Conservation (phyloP, 1,139 yeast species). For the Candida pseudoviswanathii region DNA sequence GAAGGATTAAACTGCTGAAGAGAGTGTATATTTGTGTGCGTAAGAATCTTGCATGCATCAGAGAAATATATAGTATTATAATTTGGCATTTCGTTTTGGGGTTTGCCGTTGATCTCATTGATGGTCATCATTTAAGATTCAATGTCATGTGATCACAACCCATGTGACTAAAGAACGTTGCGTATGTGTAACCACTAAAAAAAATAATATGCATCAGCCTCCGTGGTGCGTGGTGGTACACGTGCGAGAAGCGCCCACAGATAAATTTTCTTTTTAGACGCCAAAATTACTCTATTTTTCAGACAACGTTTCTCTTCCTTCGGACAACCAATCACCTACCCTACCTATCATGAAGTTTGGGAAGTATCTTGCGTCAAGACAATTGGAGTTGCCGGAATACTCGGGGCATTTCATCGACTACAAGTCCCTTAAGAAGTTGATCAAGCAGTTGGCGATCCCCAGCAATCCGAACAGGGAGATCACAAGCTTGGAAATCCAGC, state of each 20-base stretch:
- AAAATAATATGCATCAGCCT: not conserved
- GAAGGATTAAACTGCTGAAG: slow-evolving; percentile 8
- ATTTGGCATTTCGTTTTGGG: not conserved
- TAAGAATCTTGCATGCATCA: not conserved
- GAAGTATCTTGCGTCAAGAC: slow-evolving; percentile 90
- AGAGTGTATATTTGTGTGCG: not conserved
- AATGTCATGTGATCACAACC: not conserved
- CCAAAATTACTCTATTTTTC: not conserved
- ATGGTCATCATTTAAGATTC: too few relatives aligned
- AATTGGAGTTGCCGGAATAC: slow-evolving; percentile 92
- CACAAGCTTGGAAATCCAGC: slow-evolving; percentile 45
- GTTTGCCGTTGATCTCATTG: not conserved
- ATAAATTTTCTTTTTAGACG: not conserved
- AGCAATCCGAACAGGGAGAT: slow-evolving; percentile 12
- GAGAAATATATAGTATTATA: not conserved
- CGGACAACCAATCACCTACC: not conserved
- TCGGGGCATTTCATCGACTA: slow-evolving; percentile 92
- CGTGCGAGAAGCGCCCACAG: not conserved
- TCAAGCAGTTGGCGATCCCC: slow-evolving; percentile 64
- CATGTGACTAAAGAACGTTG: not conserved
- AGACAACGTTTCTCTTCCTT: slow-evolving; percentile 1
- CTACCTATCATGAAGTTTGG: slow-evolving; percentile 84
- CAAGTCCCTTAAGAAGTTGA: slow-evolving; percentile 83
- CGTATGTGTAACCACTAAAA: not conserved
- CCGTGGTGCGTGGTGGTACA: not conserved